Evolutionary conservation across 2,329 filamentous ascomycete genomes (phyloP).

Genomic region (Colletotrichum sojae): DNA sequence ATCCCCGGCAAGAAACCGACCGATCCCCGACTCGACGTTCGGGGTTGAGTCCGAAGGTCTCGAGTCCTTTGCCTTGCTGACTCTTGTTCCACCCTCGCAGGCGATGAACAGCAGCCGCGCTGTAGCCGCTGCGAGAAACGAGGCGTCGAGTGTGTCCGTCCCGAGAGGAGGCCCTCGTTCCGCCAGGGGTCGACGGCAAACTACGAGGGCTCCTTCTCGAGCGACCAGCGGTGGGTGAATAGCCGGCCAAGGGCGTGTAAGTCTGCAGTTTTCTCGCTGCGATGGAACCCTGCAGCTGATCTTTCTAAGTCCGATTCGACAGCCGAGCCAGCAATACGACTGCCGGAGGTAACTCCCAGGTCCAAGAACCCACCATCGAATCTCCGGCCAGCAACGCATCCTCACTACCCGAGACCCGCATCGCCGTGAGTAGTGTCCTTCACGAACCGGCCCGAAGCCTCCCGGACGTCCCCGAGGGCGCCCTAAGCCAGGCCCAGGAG

Average conservation of each 20-base stretch:
- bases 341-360: neutral
- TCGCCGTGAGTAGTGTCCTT: neutral
- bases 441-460: conserved; percentile 16
- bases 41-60: neutral
- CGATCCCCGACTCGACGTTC: neutral
- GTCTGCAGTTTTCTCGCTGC: conserved; percentile 22
- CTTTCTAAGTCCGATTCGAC: conserved; percentile 19
- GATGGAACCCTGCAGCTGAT: neutral
- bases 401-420: neutral
- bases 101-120: conserved; percentile 55
- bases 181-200: conserved; percentile 51
- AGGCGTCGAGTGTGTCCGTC: conserved; percentile 51
- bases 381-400: conserved; percentile 13
- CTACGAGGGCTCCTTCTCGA: conserved; percentile 45
- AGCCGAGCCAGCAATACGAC: conserved; percentile 19
- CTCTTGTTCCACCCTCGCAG: conserved; percentile 40
- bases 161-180: conserved; percentile 54
- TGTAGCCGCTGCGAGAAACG: conserved; percentile 53
- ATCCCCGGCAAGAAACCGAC: conserved; percentile 2
- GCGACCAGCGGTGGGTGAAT: conserved; percentile 55
- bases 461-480: neutral
- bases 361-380: neutral
- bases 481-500: neutral
- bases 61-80: conserved; percentile 11
- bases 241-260: conserved; percentile 53